These are phyloP conservation scores for Trichoderma arundinaceum DNA, from an alignment of 2,329 filamentous ascomycete species.

Conservation along the genomic window DNA sequence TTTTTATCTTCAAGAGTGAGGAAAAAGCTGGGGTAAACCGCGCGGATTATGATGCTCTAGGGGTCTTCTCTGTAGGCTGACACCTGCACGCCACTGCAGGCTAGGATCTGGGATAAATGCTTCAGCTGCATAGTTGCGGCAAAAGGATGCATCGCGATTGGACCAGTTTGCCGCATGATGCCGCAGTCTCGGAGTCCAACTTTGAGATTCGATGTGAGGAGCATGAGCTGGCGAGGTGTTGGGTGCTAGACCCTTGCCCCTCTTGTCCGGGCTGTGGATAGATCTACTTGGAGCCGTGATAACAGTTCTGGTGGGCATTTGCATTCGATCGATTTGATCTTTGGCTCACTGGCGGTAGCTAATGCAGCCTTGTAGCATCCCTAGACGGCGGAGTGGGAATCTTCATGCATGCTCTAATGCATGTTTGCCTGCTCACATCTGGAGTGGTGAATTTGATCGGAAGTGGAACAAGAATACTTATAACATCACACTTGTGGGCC, in stretches of 20 bases:
- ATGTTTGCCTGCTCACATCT: no score
- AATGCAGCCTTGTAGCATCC: not conserved
- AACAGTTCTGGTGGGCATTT: not conserved
- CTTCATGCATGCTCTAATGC: not conserved
- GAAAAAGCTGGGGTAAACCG: conserved; percentile 26
- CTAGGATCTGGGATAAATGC: not conserved
- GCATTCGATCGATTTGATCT: not conserved
- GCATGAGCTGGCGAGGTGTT: not conserved
- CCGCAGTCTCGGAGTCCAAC: conserved; percentile 17
- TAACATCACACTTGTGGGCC: not conserved
- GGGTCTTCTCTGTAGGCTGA: not conserved
- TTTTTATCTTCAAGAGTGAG: not conserved
- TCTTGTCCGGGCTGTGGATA: not conserved
- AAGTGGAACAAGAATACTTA: no score
- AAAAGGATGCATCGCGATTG: conserved; percentile 16
- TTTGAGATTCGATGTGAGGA: not conserved
- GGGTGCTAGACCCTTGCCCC: not conserved
- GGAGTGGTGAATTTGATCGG: no score
- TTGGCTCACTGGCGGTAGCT: not conserved
- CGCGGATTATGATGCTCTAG: not conserved
- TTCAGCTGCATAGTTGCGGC: conserved; percentile 9
- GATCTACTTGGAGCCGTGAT: not conserved
- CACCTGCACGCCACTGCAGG: conserved; percentile 17
- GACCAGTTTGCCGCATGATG: conserved; percentile 18
- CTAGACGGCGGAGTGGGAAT: not conserved